Evolutionary conservation across 2,329 filamentous ascomycete genomes (phyloP).

Genomic region (Phaeomoniella chlamydospora): DNA sequence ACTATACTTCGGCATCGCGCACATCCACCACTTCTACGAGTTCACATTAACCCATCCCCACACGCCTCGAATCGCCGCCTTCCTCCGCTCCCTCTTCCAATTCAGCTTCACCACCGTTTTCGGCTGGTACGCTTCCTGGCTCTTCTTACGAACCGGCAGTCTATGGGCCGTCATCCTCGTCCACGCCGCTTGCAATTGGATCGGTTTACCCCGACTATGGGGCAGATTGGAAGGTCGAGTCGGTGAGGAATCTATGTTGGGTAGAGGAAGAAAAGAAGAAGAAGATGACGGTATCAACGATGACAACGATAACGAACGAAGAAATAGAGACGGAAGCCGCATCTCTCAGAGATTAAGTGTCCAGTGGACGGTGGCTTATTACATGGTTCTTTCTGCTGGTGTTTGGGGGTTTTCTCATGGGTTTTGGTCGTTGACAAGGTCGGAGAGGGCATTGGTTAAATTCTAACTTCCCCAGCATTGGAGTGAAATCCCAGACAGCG

Average conservation of each 20-base stretch:
- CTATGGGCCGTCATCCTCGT: conserved; percentile 60
- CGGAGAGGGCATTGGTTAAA: conserved; percentile 16
- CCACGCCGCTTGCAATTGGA: conserved; percentile 84
- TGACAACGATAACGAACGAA: too few species aligned
- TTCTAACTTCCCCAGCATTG: too few species aligned
- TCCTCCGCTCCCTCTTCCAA: conserved; percentile 66
- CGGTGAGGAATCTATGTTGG: conserved; percentile 4
- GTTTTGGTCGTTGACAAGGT: conserved; percentile 55
- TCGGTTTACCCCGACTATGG: conserved; percentile 78
- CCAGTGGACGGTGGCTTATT: conserved; percentile 66
- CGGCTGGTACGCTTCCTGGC: conserved; percentile 80
- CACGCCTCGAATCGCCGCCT: conserved; percentile 45
- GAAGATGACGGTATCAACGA: conserved; percentile 22
- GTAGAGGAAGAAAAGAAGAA: conserved; percentile 5
- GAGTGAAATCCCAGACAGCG: too few species aligned
- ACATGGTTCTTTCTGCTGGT: conserved; percentile 58
- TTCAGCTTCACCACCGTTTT: conserved; percentile 86
- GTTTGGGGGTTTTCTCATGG: conserved; percentile 55
- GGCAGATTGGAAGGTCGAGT: conserved; percentile 49
- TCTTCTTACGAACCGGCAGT: conserved; percentile 75
- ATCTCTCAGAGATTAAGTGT: conserved; percentile 17
- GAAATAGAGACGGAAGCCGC: conserved; percentile 13
- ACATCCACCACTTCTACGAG: conserved; percentile 93
- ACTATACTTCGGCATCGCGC: conserved; percentile 81
- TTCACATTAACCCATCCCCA: conserved; percentile 69